Base-by-base conservation (phyloP, 805 yeast genomes). In the Nakazawaea holstii region DNA sequence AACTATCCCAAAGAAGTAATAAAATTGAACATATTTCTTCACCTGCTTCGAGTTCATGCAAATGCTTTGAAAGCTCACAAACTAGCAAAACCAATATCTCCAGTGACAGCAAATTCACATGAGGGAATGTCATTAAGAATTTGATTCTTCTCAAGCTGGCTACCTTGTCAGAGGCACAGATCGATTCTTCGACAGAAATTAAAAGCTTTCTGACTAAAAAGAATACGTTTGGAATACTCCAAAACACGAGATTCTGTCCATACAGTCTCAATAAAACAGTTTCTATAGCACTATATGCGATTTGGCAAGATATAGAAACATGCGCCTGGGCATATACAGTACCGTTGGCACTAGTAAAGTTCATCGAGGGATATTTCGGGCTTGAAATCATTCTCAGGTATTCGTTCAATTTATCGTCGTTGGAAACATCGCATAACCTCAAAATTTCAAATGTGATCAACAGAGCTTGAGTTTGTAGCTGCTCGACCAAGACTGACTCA, bases 371-470 rank as follows among this genome's bases (percentile, higher is more conserved):
- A 10, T 20, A 15, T 28, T 31, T n/a, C 43, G 32, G 2, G 11
- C 10, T 29, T 8, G 31, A 2, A 27, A 3, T 29, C 30, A 32
- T 3, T 6, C 15, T 15, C 20, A 43, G 28, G 7, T 35, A 35
- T 15, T 53, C 54, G 8, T 49, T 35, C 9, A 62, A 33, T 0
- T 49, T 50, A 0, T 37, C 14, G 30, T 67, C 72, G 8, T 60
- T 56, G 0, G 69, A 60, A 15, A 70, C 59, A 50, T 79, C 80
- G 13, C 72, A 65, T 20, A 67, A 53, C 20, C 59, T 57, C 4
- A 80, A 41, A 17, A 74, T 53, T 35, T 72, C 70, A 32, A 57
- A 55, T 0, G 72, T 57, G 4, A 70, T 66, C 10, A 74, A 49
- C 1, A 59, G 28, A 2, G 58, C 26, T 36, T 66, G 71, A 7